Percentiles rank a stretch among this genome's conserved stretches.
Conservation (phyloP, 1,284 basidiomycete genomes). For the Ceratobasidium sp. region DNA sequence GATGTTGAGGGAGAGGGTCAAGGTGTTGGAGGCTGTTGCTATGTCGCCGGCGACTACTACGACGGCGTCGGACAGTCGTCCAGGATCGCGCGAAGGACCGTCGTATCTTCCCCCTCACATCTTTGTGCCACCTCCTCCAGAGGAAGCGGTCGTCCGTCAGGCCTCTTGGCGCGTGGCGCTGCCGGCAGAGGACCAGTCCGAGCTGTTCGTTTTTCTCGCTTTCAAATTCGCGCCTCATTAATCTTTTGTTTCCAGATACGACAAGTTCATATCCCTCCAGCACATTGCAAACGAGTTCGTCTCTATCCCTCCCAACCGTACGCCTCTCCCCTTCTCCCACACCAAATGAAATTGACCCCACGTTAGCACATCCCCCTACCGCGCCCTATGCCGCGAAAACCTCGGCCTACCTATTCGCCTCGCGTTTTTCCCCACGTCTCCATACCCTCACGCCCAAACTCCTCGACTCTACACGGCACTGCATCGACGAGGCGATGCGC, state of each 20-base stretch:
- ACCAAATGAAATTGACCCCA: background rate
- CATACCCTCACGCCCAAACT: background rate
- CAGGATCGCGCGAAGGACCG: conserved; percentile 1
- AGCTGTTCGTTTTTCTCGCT: conserved; percentile 22
- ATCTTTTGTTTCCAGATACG: conserved; percentile 1
- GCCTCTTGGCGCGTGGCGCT: conserved; percentile 19
- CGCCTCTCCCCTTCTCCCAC: background rate
- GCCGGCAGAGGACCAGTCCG: conserved; percentile 9
- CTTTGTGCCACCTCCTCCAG: background rate
- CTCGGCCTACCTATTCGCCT: conserved; percentile 26
- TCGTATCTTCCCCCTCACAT: too few species aligned
- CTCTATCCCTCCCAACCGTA: conserved; percentile 2
- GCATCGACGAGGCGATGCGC: conserved; percentile 28
- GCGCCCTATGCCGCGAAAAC: conserved; percentile 25
- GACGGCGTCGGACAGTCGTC: background rate
- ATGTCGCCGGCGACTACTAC: background rate
- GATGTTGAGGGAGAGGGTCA: conserved; percentile 37
- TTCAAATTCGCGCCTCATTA: background rate
- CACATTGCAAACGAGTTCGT: conserved; percentile 33
- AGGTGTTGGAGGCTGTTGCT: conserved; percentile 2
- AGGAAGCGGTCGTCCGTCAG: background rate
- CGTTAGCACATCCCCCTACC: background rate
- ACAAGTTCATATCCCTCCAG: conserved; percentile 7
- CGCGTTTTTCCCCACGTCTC: conserved; percentile 13
- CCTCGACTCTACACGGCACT: conserved; percentile 15